phyloP scores from a whole-genome alignment of 331 rosid genomes.

The Telfairia occidentalis region DNA sequence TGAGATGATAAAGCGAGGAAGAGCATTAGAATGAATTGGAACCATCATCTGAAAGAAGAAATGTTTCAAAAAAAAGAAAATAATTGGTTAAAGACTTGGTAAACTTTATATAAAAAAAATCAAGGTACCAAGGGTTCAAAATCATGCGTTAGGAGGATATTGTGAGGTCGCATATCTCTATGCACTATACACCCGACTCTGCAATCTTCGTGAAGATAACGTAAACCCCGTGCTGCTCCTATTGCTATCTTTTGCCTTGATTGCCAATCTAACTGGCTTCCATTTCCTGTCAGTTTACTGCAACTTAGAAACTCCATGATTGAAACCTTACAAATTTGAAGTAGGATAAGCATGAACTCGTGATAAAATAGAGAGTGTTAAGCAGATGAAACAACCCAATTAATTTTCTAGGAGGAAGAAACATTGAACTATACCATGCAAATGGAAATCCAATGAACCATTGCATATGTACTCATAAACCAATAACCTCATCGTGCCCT shows the following conservation, averaged over 20 bases:
- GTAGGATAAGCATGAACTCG: background rate
- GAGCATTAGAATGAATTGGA: background rate
- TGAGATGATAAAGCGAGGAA: background rate
- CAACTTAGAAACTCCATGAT: constrained; percentile 7
- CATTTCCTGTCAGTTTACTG: constrained; percentile 38
- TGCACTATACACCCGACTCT: constrained; percentile 89
- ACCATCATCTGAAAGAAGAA: background rate
- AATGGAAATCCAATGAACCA: constrained; percentile 35
- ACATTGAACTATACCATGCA: constrained; percentile 20
- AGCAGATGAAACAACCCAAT: background rate
- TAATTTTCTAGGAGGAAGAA: background rate
- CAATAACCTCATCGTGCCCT: constrained; percentile 32
- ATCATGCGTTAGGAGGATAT: constrained; percentile 85
- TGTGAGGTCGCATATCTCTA: constrained; percentile 76
- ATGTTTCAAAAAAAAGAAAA: background rate
- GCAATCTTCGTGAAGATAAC: constrained; percentile 96
- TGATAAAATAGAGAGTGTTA: background rate
- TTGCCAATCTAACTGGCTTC: constrained; percentile 46
- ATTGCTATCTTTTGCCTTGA: constrained; percentile 70
- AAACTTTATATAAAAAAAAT: background rate
- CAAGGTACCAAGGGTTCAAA: constrained; percentile 70
- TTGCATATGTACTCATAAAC: constrained; percentile 41
- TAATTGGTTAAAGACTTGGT: background rate
- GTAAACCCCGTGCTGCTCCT: constrained; percentile 73
- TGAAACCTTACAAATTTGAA: background rate